Conservation (phyloP, 75 land plant species). For the Pinus taeda region DNA sequence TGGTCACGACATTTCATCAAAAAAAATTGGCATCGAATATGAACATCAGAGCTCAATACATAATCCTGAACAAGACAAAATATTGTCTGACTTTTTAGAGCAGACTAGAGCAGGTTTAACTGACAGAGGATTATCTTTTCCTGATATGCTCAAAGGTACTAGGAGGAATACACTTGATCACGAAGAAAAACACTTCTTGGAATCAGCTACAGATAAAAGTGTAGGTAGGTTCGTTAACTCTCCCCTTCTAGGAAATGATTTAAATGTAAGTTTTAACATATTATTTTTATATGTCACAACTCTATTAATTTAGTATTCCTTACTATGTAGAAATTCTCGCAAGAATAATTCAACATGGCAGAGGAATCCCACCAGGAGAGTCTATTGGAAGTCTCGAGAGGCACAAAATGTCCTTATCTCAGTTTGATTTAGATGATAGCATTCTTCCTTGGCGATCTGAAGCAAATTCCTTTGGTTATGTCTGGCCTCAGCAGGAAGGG, state of each 20-base stretch:
- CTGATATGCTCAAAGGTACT: neutral
- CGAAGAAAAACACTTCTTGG: neutral
- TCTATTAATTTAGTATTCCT: neutral
- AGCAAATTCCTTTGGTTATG: neutral
- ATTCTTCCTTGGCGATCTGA: constrained; percentile 2
- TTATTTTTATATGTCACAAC: neutral
- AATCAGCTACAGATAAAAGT: neutral
- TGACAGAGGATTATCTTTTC: neutral
- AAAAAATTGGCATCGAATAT: neutral
- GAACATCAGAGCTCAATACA: neutral
- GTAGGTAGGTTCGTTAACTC: neutral
- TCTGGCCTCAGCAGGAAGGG: constrained; percentile 3
- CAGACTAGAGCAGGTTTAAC: neutral
- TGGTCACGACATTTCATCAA: constrained; percentile 6
- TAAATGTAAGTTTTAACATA: neutral
- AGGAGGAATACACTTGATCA: neutral
- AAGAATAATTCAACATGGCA: neutral
- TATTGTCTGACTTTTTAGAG: neutral
- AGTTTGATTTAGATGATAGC: neutral
- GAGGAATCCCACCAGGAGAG: neutral
- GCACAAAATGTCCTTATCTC: neutral
- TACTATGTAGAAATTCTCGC: neutral
- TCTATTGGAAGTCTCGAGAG: neutral
- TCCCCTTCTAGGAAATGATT: neutral
- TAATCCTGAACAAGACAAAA: neutral